These are phyloP conservation scores for Elsinoe ampelina DNA, from an alignment of 2,329 filamentous ascomycete species.

Conservation along the genomic window DNA sequence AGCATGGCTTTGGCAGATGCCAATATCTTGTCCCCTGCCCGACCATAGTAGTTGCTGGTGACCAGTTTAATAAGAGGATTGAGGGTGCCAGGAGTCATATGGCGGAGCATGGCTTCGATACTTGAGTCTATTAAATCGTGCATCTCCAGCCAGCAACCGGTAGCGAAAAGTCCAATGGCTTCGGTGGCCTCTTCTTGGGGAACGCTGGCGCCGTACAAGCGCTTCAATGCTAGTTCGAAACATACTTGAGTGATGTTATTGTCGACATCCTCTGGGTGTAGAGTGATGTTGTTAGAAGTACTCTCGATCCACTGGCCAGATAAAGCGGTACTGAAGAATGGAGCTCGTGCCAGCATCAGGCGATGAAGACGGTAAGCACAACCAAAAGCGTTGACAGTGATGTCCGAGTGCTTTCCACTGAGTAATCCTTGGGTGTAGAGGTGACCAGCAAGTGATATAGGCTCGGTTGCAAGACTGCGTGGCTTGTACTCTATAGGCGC, in stretches of 20 bases:
- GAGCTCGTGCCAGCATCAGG: constrained; percentile 46
- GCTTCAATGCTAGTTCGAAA: constrained; percentile 47
- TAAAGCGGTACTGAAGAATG: constrained; percentile 47
- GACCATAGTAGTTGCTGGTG: constrained; percentile 47
- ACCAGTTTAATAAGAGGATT: constrained; percentile 44
- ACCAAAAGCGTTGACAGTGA: constrained; percentile 45
- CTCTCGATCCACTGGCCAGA: constrained; percentile 50
- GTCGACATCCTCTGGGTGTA: constrained; percentile 47
- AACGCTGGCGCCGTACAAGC: constrained; percentile 44
- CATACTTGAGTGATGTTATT: constrained; percentile 42
- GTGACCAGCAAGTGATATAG: constrained; percentile 38
- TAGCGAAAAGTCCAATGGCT: constrained; percentile 47
- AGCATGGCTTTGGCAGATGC: constrained; percentile 51
- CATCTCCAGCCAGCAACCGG: constrained; percentile 51
- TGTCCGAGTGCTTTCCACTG: constrained; percentile 45
- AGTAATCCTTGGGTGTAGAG: constrained; percentile 44
- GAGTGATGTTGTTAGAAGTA: constrained; percentile 41
- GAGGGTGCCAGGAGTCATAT: constrained; percentile 44
- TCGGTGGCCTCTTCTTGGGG: constrained; percentile 42
- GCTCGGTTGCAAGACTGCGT: constrained; percentile 14
- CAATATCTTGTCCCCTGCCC: constrained; percentile 45
- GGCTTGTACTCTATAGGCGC: constrained; percentile 13
- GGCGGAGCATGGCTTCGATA: constrained; percentile 45
- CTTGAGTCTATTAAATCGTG: constrained; percentile 45
- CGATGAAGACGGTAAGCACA: constrained; percentile 45